phyloP scores from a whole-genome alignment of 2,329 filamentous ascomycete species.

The Botrytis hyacinthi region DNA sequence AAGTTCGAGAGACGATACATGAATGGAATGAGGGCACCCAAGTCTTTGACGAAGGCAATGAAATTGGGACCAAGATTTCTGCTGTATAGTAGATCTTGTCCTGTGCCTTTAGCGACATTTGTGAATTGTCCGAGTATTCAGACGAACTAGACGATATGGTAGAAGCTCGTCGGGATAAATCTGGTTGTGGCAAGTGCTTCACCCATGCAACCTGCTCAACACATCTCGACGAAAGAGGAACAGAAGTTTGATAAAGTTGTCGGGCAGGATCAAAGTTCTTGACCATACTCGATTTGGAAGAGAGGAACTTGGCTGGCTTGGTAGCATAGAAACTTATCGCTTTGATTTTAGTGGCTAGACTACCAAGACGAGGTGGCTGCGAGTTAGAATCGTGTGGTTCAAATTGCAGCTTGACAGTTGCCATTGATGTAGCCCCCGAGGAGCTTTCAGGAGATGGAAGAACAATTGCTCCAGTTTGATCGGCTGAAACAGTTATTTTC shows the following conservation, averaged over 20 bases:
- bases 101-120: constrained; percentile 18
- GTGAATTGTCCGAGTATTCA: constrained; percentile 27
- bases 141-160: constrained; percentile 34
- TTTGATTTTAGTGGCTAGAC: constrained; percentile 37
- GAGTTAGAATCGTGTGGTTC: constrained; percentile 33
- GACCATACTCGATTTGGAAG: constrained; percentile 26
- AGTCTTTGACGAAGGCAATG: constrained; percentile 56
- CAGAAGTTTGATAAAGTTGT: constrained; percentile 31
- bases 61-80: constrained; percentile 61
- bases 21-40: constrained; percentile 70
- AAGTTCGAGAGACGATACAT: constrained; percentile 63
- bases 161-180: constrained; percentile 31
- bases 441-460: constrained; percentile 30
- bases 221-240: constrained; percentile 36
- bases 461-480: constrained; percentile 36
- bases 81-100: constrained; percentile 51
- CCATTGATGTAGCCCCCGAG: constrained; percentile 31
- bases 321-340: constrained; percentile 33
- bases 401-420: constrained; percentile 37
- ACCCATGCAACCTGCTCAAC: constrained; percentile 38
- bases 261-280: constrained; percentile 31
- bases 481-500: constrained; percentile 36
- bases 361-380: constrained; percentile 37
- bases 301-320: constrained; percentile 27
- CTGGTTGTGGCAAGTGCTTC: constrained; percentile 29